Conservation (phyloP, 345 rosid genomes). For the Brassica nigra region DNA sequence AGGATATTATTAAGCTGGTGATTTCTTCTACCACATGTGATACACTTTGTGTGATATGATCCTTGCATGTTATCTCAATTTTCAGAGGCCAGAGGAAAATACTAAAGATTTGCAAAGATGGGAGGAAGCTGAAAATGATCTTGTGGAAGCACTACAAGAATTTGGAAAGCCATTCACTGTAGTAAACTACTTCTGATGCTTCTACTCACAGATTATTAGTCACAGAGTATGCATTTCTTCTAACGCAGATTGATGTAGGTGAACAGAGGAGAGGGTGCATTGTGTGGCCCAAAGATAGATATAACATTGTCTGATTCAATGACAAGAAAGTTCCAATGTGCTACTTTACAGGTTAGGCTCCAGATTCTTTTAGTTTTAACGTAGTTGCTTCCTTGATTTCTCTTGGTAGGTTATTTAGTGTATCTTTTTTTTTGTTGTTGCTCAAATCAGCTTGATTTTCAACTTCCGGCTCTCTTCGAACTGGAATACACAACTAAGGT, state of each 20-base stretch:
- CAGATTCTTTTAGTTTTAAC: not conserved
- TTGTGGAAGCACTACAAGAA: constrained; percentile 67
- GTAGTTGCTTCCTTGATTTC: not conserved
- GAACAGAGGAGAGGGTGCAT: constrained; percentile 92
- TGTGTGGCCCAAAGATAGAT: constrained; percentile 98
- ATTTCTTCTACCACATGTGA: not conserved
- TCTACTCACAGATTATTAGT: constrained; percentile 8
- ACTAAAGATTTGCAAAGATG: constrained; percentile 72
- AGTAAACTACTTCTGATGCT: constrained; percentile 17
- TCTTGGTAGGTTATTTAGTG: not conserved
- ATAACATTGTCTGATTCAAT: constrained; percentile 94
- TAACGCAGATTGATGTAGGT: constrained; percentile 44
- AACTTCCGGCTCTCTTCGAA: constrained; percentile 79
- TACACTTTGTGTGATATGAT: not conserved
- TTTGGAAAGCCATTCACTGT: constrained; percentile 91
- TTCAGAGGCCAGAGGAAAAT: constrained; percentile 90
- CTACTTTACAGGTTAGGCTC: constrained; percentile 77
- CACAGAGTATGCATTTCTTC: not conserved
- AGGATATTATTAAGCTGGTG: constrained; percentile 31
- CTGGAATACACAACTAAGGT: constrained; percentile 85
- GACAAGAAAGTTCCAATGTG: constrained; percentile 93
- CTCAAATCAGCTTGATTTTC: constrained; percentile 78
- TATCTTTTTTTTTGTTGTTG: not conserved
- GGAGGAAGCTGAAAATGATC: constrained; percentile 87
- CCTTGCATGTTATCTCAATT: constrained; percentile 17